These are phyloP conservation scores for Funneliformis mosseae DNA, from an alignment of 192 early-diverging fungal species.

Conservation along the genomic window DNA sequence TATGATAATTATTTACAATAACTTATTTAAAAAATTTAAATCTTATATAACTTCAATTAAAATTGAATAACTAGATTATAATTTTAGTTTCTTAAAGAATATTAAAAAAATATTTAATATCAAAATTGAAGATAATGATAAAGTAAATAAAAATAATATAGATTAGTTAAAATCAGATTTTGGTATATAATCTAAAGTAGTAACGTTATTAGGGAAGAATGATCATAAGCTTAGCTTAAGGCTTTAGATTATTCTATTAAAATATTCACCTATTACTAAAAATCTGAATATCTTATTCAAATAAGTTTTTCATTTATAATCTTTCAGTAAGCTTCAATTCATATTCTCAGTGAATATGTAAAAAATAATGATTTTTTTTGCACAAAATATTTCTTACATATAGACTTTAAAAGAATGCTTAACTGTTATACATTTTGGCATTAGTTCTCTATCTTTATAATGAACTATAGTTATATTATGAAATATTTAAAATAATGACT, in stretches of 20 bases:
- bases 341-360: slow-evolving; percentile 4
- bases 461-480: not conserved
- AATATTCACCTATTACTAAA: not conserved
- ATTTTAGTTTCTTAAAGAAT: no score
- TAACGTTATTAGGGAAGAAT: not conserved
- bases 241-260: not conserved
- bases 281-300: not conserved
- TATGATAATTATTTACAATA: no score
- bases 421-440: not conserved
- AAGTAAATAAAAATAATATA: no score
- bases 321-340: slow-evolving; percentile 3
- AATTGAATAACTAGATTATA: no score
- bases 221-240: not conserved
- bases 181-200: no score
- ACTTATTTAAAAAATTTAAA: no score
- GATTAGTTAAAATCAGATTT: no score
- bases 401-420: slow-evolving; percentile 11
- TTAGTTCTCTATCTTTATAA: not conserved
- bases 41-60: no score
- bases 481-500: no score
- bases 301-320: slow-evolving; percentile 9
- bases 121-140: no score
- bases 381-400: not conserved
- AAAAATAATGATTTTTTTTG: not conserved
- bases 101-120: no score